phyloP scores from a whole-genome alignment of 129 eudicot species.

The sunflower (Helianthus annuus) region DNA sequence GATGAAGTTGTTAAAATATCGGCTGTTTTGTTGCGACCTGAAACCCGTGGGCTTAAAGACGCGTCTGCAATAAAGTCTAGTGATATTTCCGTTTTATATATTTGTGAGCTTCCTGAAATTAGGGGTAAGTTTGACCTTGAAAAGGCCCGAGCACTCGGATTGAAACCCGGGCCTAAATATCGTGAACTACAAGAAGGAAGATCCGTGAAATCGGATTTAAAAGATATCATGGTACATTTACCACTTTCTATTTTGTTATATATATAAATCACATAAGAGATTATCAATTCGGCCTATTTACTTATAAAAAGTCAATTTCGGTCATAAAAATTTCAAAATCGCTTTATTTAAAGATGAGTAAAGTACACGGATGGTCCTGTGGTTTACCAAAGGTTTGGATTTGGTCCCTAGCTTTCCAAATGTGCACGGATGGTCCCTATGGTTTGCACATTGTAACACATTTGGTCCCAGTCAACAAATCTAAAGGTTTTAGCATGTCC shows the following conservation, averaged over 20 bases:
- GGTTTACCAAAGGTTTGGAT: too few relatives aligned
- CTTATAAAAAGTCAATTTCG: background rate
- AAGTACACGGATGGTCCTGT: too few relatives aligned
- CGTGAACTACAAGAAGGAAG: conserved; percentile 77
- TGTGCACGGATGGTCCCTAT: too few relatives aligned
- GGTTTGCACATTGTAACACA: too few relatives aligned
- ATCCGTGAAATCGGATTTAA: conserved; percentile 69
- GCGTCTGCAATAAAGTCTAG: conserved; percentile 52
- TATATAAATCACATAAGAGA: background rate
- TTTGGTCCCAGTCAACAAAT: too few relatives aligned
- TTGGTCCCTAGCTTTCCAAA: too few relatives aligned
- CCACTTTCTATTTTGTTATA: background rate
- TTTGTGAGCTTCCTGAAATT: conserved; percentile 84
- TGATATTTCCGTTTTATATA: conserved; percentile 76
- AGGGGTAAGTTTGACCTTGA: conserved; percentile 81
- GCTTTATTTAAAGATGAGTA: too few relatives aligned
- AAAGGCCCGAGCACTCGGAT: conserved; percentile 81
- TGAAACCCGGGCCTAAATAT: conserved; percentile 84
- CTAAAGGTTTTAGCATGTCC: too few relatives aligned
- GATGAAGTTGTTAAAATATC: conserved; percentile 95
- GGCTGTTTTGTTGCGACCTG: conserved; percentile 61
- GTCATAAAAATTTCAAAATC: too few relatives aligned
- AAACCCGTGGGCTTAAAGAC: conserved; percentile 26
- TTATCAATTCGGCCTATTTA: background rate
- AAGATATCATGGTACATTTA: conserved; percentile 58